phyloP scores from a whole-genome alignment of 192 early-diverging fungal species.

The Chytriomyces sp. region DNA sequence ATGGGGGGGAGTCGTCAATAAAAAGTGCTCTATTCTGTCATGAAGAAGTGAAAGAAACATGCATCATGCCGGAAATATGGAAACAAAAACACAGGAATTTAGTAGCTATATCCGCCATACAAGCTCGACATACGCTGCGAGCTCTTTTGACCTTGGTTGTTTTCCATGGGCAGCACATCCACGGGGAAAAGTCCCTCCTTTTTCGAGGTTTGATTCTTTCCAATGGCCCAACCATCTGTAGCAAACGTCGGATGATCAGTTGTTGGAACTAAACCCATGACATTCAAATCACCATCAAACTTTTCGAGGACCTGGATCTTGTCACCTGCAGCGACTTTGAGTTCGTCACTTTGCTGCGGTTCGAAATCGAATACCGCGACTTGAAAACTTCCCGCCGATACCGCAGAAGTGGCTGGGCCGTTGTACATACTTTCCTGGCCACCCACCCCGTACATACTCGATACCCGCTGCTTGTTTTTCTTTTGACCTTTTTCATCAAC shows the following conservation, averaged over 20 bases:
- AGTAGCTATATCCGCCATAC: too few relatives aligned
- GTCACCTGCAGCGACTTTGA: background rate
- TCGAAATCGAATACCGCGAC: slow-evolving; percentile 15
- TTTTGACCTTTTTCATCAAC: slow-evolving; percentile 8
- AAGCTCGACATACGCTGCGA: background rate
- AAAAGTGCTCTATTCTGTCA: too few relatives aligned
- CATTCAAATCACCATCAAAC: slow-evolving; percentile 18
- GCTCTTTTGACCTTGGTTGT: background rate
- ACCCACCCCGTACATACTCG: slow-evolving; percentile 5
- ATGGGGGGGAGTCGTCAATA: too few relatives aligned
- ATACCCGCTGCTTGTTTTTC: slow-evolving; percentile 2
- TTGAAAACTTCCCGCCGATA: background rate
- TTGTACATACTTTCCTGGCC: too few relatives aligned
- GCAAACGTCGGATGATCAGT: background rate
- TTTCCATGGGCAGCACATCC: slow-evolving; percentile 12
- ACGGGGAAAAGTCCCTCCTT: slow-evolving; percentile 53
- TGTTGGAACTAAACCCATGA: background rate
- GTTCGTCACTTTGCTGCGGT: slow-evolving; percentile 1
- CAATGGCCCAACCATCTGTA: slow-evolving; percentile 51
- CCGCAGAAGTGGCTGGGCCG: background rate
- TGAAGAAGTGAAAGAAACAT: too few relatives aligned
- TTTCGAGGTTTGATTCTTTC: slow-evolving; percentile 50
- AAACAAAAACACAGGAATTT: too few relatives aligned
- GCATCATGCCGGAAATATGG: too few relatives aligned
- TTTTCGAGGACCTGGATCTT: background rate